phyloP scores from a whole-genome alignment of 495 filamentous ascomycete species.

The Penicillium coffeae region DNA sequence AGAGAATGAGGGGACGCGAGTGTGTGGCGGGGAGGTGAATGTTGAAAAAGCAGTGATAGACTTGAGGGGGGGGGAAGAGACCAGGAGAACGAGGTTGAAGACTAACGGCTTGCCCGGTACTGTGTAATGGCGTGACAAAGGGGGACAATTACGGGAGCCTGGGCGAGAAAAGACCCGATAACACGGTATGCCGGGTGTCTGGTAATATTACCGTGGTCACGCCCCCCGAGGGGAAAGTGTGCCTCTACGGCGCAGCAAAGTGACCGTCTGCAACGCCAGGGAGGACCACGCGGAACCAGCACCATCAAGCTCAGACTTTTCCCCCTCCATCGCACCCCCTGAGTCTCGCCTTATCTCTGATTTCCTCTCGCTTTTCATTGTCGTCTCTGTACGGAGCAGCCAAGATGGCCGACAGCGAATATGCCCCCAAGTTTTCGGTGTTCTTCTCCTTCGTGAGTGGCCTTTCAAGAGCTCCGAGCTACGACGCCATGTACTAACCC shows the following conservation, averaged over 20 bases:
- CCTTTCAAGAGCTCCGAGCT: constrained; percentile 10
- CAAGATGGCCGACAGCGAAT: constrained; percentile 65
- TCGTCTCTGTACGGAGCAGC: not conserved
- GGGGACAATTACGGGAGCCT: not conserved
- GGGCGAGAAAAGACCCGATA: not conserved
- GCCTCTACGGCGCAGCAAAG: constrained; percentile 5
- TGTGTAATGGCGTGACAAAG: constrained; percentile 16
- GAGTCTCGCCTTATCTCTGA: constrained; percentile 4
- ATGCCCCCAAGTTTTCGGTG: constrained; percentile 86
- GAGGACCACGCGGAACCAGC: constrained; percentile 20
- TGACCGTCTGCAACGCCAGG: constrained; percentile 1
- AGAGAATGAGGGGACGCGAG: not conserved
- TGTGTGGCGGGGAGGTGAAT: constrained; percentile 11
- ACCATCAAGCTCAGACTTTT: constrained; percentile 3
- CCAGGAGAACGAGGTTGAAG: constrained; percentile 18
- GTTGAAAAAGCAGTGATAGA: constrained; percentile 28
- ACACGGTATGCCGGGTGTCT: constrained; percentile 2
- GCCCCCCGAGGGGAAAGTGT: constrained; percentile 5
- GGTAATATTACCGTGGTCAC: constrained; percentile 18
- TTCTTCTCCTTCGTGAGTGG: constrained; percentile 92
- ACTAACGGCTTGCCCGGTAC: constrained; percentile 24
- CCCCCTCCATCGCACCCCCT: constrained; percentile 1
- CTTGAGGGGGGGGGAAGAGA: constrained; percentile 14
- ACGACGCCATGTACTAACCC: constrained; percentile 31
- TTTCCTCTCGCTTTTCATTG: not conserved